Percentiles rank a stretch among this genome's conserved stretches.
Evolutionary conservation across 148 eudicot genomes (phyloP).

Genomic region (Dianthus caryophyllus): DNA sequence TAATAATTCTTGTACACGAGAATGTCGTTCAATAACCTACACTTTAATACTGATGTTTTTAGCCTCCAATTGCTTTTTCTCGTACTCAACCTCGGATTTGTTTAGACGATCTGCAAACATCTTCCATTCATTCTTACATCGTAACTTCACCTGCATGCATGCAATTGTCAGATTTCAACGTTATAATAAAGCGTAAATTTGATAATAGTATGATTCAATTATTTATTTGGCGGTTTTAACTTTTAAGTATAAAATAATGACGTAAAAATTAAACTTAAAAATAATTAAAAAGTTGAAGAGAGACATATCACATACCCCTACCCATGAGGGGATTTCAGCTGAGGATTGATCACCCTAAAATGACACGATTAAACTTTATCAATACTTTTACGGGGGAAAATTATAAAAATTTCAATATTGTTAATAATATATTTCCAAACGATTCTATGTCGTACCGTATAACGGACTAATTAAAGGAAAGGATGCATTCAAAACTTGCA

Average conservation of each 20-base stretch:
- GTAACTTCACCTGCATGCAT: conserved; percentile 15
- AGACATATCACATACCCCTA: conserved; percentile 27
- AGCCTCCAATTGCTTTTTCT: neutral
- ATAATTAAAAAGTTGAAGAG: too few species aligned
- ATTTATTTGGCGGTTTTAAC: too few species aligned
- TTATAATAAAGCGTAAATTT: neutral
- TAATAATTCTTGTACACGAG: neutral
- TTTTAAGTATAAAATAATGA: neutral
- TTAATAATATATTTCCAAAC: too few species aligned
- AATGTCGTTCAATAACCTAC: neutral
- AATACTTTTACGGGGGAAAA: neutral
- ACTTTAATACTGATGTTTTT: neutral
- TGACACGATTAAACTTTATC: neutral
- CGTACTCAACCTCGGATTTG: conserved; percentile 13
- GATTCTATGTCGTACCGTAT: too few species aligned
- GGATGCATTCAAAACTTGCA: too few species aligned
- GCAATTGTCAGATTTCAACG: neutral
- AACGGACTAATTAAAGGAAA: too few species aligned
- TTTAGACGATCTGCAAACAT: conserved; percentile 27
- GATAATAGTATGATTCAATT: too few species aligned
- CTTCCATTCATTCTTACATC: conserved; percentile 36
- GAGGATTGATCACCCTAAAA: conserved; percentile 27
- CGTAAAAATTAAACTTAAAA: too few species aligned
- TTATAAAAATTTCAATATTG: neutral
- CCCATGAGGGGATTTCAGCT: conserved; percentile 22